phyloP scores from a whole-genome alignment of 2,329 filamentous ascomycete species.

The Phaeosphaeria sp. region DNA sequence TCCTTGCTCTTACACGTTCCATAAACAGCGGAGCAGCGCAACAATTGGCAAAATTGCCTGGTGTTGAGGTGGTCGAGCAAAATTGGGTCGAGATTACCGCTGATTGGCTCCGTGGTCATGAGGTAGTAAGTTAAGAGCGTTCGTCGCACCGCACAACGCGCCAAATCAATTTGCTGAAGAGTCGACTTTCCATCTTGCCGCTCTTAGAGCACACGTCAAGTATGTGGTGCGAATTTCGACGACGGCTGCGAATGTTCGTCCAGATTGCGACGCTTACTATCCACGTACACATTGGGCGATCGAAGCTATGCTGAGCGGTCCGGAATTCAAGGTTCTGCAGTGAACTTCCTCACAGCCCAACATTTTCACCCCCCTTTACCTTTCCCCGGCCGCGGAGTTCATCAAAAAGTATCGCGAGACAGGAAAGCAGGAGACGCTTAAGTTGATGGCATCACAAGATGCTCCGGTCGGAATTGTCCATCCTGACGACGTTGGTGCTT shows the following conservation, averaged over 20 bases:
- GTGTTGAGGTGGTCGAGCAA: conserved; percentile 18
- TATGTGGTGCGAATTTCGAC: conserved; percentile 27
- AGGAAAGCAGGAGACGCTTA: conserved; percentile 12
- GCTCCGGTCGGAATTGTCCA: conserved; percentile 17
- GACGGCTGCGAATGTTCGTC: conserved; percentile 14
- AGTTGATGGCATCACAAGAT: conserved; percentile 1
- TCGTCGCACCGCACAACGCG: conserved; percentile 25
- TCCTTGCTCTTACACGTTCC: conserved; percentile 24
- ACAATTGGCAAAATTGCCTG: conserved; percentile 15
- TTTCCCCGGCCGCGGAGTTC: conserved; percentile 8
- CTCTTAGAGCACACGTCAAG: conserved; percentile 17
- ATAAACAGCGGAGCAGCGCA: conserved; percentile 8
- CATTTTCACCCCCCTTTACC: conserved; percentile 6
- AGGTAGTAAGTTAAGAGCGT: conserved; percentile 16
- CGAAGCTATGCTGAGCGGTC: conserved; percentile 13
- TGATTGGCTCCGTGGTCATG: conserved; percentile 15
- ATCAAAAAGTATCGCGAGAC: conserved; percentile 10
- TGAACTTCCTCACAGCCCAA: conserved; percentile 25
- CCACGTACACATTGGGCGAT: conserved; percentile 25
- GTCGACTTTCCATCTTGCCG: conserved; percentile 18
- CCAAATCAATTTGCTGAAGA: conserved; percentile 28
- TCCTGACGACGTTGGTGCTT: conserved; percentile 18
- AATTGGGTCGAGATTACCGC: conserved; percentile 19
- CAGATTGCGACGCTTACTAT: conserved; percentile 20
- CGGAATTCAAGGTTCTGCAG: conserved; percentile 12